phyloP scores from a whole-genome alignment of 1,139 yeast genomes.

The Sugiyamaella pinicola region DNA sequence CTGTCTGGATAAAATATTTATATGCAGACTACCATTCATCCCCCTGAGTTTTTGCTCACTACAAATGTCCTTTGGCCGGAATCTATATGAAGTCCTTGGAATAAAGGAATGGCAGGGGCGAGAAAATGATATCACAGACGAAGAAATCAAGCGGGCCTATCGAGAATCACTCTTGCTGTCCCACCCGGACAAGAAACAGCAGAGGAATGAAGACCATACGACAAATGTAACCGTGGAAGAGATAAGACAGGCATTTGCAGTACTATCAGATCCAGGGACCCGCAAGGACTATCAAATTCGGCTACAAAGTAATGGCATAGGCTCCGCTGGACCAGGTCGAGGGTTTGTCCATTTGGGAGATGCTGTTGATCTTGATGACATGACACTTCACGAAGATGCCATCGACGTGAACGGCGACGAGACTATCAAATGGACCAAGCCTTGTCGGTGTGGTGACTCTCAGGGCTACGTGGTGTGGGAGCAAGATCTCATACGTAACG shows the following conservation, averaged over 20 bases:
- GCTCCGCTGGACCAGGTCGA: constrained; percentile 38
- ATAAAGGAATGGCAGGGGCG: constrained; percentile 10
- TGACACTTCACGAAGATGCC: constrained; percentile 37
- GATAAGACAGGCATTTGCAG: constrained; percentile 62
- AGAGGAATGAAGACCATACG: constrained; percentile 24
- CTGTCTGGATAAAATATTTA: neutral
- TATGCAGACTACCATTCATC: neutral
- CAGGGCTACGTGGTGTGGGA: constrained; percentile 64
- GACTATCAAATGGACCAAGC: constrained; percentile 48
- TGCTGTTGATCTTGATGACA: constrained; percentile 60
- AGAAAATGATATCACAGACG: constrained; percentile 37
- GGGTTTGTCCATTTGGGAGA: constrained; percentile 48
- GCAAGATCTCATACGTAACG: constrained; percentile 57
- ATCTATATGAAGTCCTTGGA: constrained; percentile 15
- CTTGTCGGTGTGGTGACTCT: constrained; percentile 67
- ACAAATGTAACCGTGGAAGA: constrained; percentile 41
- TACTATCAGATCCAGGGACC: constrained; percentile 47
- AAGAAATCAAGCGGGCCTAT: constrained; percentile 64
- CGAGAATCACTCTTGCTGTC: constrained; percentile 55
- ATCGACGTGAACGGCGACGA: constrained; percentile 30
- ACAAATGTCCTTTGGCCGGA: constrained; percentile 1
- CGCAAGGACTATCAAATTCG: constrained; percentile 55
- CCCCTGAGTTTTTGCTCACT: constrained; percentile 2
- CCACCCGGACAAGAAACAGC: constrained; percentile 74
- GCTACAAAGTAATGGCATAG: constrained; percentile 39